Conservation (phyloP, 176 grass and related monocot species). For the Leersia perrieri region DNA sequence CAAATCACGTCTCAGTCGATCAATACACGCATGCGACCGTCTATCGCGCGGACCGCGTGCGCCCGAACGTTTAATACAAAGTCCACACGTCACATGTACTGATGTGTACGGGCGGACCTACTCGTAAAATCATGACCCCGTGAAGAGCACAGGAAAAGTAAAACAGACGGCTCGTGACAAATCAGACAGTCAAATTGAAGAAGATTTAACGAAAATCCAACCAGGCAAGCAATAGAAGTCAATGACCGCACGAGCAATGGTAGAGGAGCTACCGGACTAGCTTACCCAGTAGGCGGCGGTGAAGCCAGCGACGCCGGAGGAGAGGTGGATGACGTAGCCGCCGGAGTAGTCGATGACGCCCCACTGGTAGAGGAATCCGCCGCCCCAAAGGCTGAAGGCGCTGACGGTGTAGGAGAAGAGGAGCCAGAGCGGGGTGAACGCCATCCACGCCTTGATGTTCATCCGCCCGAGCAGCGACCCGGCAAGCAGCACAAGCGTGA, state of each 20-base stretch:
- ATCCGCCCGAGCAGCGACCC: constrained; percentile 72
- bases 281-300: constrained; percentile 76
- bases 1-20: not conserved
- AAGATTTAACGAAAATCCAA: not conserved
- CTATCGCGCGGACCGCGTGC: not conserved
- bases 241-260: not conserved
- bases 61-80: not conserved
- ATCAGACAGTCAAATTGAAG: not conserved
- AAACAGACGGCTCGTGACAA: not conserved
- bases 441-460: constrained; percentile 90
- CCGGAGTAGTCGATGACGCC: constrained; percentile 96
- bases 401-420: constrained; percentile 71
- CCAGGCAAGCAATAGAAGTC: not conserved
- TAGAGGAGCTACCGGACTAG: not conserved
- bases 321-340: constrained; percentile 91
- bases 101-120: not conserved
- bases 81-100: constrained; percentile 1
- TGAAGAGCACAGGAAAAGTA: not conserved
- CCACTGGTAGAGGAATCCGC: constrained; percentile 80
- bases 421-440: constrained; percentile 65
- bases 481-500: constrained; percentile 74
- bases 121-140: not conserved
- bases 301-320: constrained; percentile 79
- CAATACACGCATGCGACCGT: not conserved
- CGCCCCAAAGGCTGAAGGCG: constrained; percentile 78